Conservation (phyloP, 73 alveolate species). For the Paramecium octaurelia region DNA sequence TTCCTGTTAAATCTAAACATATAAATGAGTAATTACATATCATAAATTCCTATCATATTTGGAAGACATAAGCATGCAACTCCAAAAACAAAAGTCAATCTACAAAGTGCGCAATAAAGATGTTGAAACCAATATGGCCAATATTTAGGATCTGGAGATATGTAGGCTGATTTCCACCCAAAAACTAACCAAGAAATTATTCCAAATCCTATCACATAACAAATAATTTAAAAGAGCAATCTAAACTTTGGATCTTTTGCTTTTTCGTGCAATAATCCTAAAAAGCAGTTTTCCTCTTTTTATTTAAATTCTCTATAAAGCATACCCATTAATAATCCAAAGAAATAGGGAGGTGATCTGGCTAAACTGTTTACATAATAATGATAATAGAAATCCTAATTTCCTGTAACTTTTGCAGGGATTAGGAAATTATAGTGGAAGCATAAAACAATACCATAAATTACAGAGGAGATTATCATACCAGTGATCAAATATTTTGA, state of each 20-base stretch:
- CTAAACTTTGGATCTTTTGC: background rate
- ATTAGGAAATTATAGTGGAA: background rate
- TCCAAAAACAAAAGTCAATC: background rate
- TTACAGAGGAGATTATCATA: background rate
- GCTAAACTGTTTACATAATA: conserved; percentile 32
- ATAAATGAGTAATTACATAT: background rate
- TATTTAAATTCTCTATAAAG: conserved; percentile 35
- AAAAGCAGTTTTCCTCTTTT: background rate
- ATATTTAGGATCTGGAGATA: background rate
- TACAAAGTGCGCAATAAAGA: background rate
- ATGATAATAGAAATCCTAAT: background rate
- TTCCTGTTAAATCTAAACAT: background rate
- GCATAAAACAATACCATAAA: background rate
- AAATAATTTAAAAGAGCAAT: background rate
- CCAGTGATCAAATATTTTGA: background rate
- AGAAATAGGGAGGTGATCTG: conserved; percentile 49
- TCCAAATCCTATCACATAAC: background rate
- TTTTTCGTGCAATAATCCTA: background rate
- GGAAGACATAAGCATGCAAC: background rate
- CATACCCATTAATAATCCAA: conserved; percentile 40
- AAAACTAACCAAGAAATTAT: background rate
- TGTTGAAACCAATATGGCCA: background rate
- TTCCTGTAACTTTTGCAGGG: background rate
- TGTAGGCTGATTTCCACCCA: background rate
- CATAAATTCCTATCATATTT: conserved; percentile 8